Evolutionary conservation across 75 land plant species (phyloP).

Genomic region (Azolla pinnata): DNA sequence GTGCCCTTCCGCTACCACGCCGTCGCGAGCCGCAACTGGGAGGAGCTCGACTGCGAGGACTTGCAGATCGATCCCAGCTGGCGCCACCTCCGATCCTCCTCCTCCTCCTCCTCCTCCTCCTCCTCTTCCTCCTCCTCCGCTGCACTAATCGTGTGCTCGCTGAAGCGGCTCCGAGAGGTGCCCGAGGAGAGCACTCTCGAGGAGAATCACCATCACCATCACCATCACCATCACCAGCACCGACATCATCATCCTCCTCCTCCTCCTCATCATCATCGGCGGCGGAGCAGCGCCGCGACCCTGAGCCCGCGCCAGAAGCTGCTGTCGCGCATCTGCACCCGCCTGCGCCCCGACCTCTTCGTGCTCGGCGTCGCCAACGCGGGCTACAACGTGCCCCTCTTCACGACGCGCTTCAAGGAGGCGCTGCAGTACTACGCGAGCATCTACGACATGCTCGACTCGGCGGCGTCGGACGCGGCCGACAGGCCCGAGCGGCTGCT

Average conservation of each 20-base stretch:
- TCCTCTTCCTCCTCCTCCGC: too few species aligned
- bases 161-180: constrained; percentile 23
- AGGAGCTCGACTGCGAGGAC: constrained; percentile 14
- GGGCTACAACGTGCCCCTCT: constrained; percentile 28
- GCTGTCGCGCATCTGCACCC: neutral
- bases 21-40: constrained; percentile 27
- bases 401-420: constrained; percentile 21
- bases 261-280: too few species aligned
- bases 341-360: constrained; percentile 6
- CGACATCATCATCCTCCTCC: too few species aligned
- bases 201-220: too few species aligned
- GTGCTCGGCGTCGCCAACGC: constrained; percentile 20
- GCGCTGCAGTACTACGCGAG: constrained; percentile 15
- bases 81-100: too few species aligned
- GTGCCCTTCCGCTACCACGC: constrained; percentile 26
- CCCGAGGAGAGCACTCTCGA: constrained; percentile 24
- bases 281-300: too few species aligned
- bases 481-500: constrained; percentile 37
- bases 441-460: constrained; percentile 19
- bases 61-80: neutral
- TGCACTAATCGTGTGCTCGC: constrained; percentile 16
- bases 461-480: constrained; percentile 13
- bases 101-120: too few species aligned
- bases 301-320: constrained; percentile 1
- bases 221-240: too few species aligned